Evolutionary conservation across 1,284 basidiomycete species (phyloP).

Genomic region (Coniferiporia sulphurascens): DNA sequence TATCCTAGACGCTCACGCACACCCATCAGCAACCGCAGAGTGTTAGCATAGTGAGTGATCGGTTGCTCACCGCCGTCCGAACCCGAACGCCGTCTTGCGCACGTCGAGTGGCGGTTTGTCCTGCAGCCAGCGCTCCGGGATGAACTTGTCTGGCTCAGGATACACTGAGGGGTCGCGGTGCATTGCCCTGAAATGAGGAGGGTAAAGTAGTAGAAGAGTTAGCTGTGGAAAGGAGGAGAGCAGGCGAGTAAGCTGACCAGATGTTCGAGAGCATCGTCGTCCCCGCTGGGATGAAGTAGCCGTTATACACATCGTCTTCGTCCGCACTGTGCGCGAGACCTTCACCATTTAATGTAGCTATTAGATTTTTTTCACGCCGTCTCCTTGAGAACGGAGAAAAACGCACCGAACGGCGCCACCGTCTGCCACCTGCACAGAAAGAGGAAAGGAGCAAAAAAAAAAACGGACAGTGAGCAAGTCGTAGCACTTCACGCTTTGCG

Average conservation of each 20-base stretch:
- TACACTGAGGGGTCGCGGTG: background rate
- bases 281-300: conserved; percentile 18
- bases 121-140: conserved; percentile 8
- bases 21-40: background rate
- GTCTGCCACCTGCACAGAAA: conserved; percentile 10
- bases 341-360: background rate
- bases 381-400: background rate
- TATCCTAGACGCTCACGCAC: conserved; percentile 4
- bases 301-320: conserved; percentile 20
- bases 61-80: conserved; percentile 2
- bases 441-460: no score
- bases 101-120: background rate
- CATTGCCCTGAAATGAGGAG: conserved; percentile 1
- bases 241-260: background rate
- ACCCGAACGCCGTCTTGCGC: conserved; percentile 3
- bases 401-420: conserved; percentile 6
- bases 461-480: no score
- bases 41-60: background rate
- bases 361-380: background rate
- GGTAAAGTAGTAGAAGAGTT: background rate
- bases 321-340: conserved; percentile 1
- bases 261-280: conserved; percentile 17
- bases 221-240: background rate
- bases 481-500: background rate
- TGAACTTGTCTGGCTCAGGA: conserved; percentile 7